Evolutionary conservation across 2,329 filamentous ascomycete genomes (phyloP).

Genomic region (Verticillium nonalfalfae): DNA sequence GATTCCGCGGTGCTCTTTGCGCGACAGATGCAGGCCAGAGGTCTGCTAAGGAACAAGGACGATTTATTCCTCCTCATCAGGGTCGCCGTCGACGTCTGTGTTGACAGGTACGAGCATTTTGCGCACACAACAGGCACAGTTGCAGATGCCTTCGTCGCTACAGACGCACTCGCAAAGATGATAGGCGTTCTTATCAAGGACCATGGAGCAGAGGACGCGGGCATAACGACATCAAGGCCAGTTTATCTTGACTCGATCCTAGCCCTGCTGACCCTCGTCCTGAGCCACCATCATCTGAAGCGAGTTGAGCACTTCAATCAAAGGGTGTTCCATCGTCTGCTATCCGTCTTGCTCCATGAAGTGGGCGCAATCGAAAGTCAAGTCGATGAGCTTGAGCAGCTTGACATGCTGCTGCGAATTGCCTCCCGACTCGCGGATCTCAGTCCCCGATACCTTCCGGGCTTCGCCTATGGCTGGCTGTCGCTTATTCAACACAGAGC

Average conservation of each 20-base stretch:
- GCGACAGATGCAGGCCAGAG: constrained; percentile 70
- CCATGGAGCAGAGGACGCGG: constrained; percentile 54
- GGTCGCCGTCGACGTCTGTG: constrained; percentile 71
- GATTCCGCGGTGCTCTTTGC: constrained; percentile 71
- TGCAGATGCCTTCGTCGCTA: constrained; percentile 49
- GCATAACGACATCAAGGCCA: constrained; percentile 56
- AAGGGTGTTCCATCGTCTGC: constrained; percentile 84
- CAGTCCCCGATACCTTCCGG: constrained; percentile 70
- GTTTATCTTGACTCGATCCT: constrained; percentile 73
- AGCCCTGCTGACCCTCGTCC: constrained; percentile 69
- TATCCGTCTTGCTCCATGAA: constrained; percentile 77
- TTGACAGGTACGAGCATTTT: constrained; percentile 70
- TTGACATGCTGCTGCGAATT: constrained; percentile 66
- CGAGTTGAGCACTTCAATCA: constrained; percentile 79
- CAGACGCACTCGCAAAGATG: constrained; percentile 79
- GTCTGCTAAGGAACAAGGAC: constrained; percentile 67
- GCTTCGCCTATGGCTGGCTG: constrained; percentile 82
- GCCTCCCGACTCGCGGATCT: constrained; percentile 66
- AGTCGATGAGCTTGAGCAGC: constrained; percentile 53
- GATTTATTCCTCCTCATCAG: constrained; percentile 77
- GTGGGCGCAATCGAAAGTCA: constrained; percentile 54
- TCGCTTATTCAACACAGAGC: constrained; percentile 75
- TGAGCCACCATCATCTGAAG: constrained; percentile 80
- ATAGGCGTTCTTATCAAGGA: constrained; percentile 70
- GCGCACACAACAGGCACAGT: constrained; percentile 55